Evolutionary conservation across 192 early-diverging fungal genomes (phyloP).

Genomic region (Gigaspora rosea): DNA sequence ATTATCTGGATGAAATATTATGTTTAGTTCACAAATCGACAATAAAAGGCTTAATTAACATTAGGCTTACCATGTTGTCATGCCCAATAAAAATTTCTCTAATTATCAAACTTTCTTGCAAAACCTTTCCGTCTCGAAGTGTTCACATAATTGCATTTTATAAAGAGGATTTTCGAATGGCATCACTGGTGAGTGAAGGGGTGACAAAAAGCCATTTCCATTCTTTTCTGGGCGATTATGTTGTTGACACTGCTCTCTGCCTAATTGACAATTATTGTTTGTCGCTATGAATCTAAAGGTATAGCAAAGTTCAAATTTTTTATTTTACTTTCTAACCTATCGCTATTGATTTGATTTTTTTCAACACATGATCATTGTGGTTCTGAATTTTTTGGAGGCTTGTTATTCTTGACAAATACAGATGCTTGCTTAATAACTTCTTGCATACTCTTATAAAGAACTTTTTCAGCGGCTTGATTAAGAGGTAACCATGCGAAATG

Average conservation of each 20-base stretch:
- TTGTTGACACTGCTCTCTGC: slow-evolving; percentile 31
- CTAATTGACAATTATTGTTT: slow-evolving; percentile 38
- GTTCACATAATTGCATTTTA: slow-evolving; percentile 85
- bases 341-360: slow-evolving; percentile 45
- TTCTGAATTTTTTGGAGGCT: slow-evolving; percentile 38
- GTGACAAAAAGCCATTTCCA: slow-evolving; percentile 29
- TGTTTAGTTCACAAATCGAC: too few species aligned
- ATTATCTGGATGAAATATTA: too few species aligned
- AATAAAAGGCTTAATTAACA: too few species aligned
- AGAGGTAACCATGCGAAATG: slow-evolving; percentile 73
- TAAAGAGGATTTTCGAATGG: slow-evolving; percentile 74
- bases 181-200: slow-evolving; percentile 40
- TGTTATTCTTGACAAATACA: slow-evolving; percentile 61
- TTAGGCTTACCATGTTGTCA: too few species aligned
- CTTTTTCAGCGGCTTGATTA: slow-evolving; percentile 67
- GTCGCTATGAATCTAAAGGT: slow-evolving; percentile 49
- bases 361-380: slow-evolving; percentile 43
- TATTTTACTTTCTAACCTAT: slow-evolving; percentile 45
- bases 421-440: slow-evolving; percentile 73
- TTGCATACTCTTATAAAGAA: slow-evolving; percentile 79
- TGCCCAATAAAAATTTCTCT: too few species aligned
- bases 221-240: slow-evolving; percentile 38
- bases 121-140: slow-evolving; percentile 73
- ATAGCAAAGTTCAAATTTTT: slow-evolving; percentile 53
- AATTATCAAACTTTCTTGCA: too few species aligned